Percentiles rank a stretch among this genome's conserved stretches.
These are phyloP conservation scores for Eimeria praecox DNA, from an alignment of 169 alveolate species.

Conservation along the genomic window DNA sequence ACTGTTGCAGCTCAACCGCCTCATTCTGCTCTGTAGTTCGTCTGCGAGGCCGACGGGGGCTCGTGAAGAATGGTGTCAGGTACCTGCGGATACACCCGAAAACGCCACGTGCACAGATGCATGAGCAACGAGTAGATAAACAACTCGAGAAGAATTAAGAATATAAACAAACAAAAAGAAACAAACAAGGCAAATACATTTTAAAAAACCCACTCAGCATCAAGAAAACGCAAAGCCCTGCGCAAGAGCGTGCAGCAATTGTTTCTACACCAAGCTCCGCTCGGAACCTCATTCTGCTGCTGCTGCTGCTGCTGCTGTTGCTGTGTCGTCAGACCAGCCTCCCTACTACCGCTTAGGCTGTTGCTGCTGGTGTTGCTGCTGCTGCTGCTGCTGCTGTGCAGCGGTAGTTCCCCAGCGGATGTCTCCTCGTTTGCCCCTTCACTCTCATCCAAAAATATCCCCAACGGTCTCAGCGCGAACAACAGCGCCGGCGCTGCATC, in stretches of 20 bases:
- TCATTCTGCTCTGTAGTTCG: background rate
- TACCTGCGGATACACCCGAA: slow-evolving; percentile 15
- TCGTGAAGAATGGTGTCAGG: slow-evolving; percentile 51
- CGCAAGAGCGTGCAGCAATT: slow-evolving; percentile 57
- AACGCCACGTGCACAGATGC: background rate
- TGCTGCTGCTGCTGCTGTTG: slow-evolving; percentile 68
- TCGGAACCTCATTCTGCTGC: slow-evolving; percentile 11
- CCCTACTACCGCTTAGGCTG: background rate
- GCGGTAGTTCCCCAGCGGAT: background rate
- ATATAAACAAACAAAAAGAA: background rate
- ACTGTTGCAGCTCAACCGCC: slow-evolving; percentile 49
- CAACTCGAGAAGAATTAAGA: background rate
- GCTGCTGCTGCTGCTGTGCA: slow-evolving; percentile 21
- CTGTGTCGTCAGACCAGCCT: background rate
- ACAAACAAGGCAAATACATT: background rate
- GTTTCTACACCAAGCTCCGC: slow-evolving; percentile 56
- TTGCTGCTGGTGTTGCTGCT: slow-evolving; percentile 29
- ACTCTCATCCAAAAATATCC: slow-evolving; percentile 21
- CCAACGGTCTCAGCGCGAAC: slow-evolving; percentile 47
- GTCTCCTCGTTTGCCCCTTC: background rate
- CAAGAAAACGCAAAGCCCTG: slow-evolving; percentile 1
- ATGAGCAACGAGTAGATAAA: background rate
- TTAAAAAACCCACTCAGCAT: background rate
- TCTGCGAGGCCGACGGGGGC: slow-evolving; percentile 36
- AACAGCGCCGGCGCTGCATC: slow-evolving; percentile 68